Percentiles rank a stretch among this genome's conserved stretches.
Evolutionary conservation across 139 green algal genomes (phyloP).

Genomic region (Marvania coccoides): DNA sequence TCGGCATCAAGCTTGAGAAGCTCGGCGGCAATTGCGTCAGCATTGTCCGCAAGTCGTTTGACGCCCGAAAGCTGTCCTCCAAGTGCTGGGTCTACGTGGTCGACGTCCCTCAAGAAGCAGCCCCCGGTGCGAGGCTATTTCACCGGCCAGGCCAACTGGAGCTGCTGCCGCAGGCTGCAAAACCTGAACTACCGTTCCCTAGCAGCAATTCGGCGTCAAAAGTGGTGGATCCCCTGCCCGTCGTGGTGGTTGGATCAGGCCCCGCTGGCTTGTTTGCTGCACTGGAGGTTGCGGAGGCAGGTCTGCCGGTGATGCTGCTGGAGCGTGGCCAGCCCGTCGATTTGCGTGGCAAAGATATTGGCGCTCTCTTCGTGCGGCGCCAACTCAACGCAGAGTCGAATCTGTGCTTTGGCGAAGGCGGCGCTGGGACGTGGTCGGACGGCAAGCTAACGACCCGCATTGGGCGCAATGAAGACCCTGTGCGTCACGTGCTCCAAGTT

Average conservation of each 20-base stretch:
- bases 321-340: slow-evolving; percentile 76
- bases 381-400: slow-evolving; percentile 63
- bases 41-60: slow-evolving; percentile 54
- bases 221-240: neutral
- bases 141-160: slow-evolving; percentile 4
- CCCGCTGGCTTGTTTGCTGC: slow-evolving; percentile 79
- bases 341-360: slow-evolving; percentile 66
- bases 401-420: slow-evolving; percentile 69
- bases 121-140: neutral
- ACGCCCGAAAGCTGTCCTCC: slow-evolving; percentile 15
- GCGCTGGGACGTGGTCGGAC: slow-evolving; percentile 72
- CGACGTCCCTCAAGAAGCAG: slow-evolving; percentile 37
- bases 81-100: slow-evolving; percentile 59
- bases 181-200: no score
- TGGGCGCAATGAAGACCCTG: slow-evolving; percentile 51
- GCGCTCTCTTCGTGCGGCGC: slow-evolving; percentile 60
- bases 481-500: slow-evolving; percentile 56
- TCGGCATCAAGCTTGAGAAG: slow-evolving; percentile 13
- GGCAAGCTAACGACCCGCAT: slow-evolving; percentile 84
- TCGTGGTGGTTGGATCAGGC: slow-evolving; percentile 51
- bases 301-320: slow-evolving; percentile 55
- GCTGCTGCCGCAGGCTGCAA: neutral
- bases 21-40: neutral
- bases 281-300: slow-evolving; percentile 52
- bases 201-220: no score